These are phyloP conservation scores for Penicillium sp. DNA, from an alignment of 2,329 filamentous ascomycete species.

Conservation along the genomic window DNA sequence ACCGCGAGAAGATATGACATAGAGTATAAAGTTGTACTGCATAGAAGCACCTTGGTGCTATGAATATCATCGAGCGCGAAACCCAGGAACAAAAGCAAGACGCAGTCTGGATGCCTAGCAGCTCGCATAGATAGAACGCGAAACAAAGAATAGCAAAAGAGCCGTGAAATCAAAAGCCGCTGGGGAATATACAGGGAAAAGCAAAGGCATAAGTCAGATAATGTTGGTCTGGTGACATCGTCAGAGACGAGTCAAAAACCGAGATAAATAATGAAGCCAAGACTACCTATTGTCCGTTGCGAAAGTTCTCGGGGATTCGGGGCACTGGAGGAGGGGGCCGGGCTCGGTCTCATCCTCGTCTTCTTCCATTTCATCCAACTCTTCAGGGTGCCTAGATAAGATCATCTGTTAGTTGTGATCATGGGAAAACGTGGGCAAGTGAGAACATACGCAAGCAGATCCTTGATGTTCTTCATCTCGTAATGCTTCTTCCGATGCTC, in stretches of 20 bases:
- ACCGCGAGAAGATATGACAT: no score
- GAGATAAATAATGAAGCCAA: not conserved
- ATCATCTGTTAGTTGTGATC: conserved; percentile 7
- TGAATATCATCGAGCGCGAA: not conserved
- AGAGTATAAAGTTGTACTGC: not conserved
- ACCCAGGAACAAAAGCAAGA: not conserved
- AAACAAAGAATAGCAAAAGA: not conserved
- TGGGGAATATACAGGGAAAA: conserved; percentile 13
- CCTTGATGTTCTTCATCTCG: conserved; percentile 94
- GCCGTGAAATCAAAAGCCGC: conserved; percentile 2
- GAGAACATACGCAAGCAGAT: conserved; percentile 64
- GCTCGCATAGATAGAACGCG: not conserved
- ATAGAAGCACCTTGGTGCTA: not conserved
- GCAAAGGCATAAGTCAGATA: conserved; percentile 1
- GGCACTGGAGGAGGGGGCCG: conserved; percentile 30
- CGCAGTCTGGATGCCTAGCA: not conserved
- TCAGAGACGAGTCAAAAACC: not conserved
- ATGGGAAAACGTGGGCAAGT: not conserved
- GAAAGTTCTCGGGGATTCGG: conserved; percentile 29
- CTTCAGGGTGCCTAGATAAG: conserved; percentile 54
- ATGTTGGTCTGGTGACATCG: not conserved
- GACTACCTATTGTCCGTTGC: conserved; percentile 14
- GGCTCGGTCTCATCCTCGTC: conserved; percentile 26
- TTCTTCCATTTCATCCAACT: conserved; percentile 57
- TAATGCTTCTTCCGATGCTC: conserved; percentile 92